Percentiles rank a stretch among this genome's conserved stretches.
phyloP scores from a whole-genome alignment of 495 filamentous ascomycete genomes.

The Aspergillus nanangensis region DNA sequence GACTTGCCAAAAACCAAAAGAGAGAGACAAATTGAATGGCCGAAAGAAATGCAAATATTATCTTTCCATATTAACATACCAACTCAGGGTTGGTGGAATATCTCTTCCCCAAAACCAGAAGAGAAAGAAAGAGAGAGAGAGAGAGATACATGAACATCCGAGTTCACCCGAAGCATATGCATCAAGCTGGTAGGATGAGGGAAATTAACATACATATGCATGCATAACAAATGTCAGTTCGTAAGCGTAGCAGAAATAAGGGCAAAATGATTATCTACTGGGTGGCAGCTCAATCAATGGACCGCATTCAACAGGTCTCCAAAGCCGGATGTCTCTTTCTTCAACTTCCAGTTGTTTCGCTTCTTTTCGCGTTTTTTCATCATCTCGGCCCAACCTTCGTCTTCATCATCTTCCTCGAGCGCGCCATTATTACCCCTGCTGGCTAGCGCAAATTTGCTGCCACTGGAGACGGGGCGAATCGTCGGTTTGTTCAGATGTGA shows the following conservation, averaged over 20 bases:
- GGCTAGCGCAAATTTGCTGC: conserved; percentile 25
- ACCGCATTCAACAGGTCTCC: conserved; percentile 41
- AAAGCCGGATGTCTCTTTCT: conserved; percentile 47
- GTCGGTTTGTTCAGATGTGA: conserved; percentile 18
- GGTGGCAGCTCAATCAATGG: conserved; percentile 26
- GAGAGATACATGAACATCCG: no score
- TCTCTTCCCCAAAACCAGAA: no score
- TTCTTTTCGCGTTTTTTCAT: conserved; percentile 79
- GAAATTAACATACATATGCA: no score
- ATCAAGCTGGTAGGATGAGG: no score
- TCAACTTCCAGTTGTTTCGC: conserved; percentile 66
- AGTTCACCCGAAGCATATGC: no score
- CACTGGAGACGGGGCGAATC: conserved; percentile 28
- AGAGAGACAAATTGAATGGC: background rate
- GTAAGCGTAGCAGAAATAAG: no score
- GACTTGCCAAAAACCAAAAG: conserved; percentile 4
- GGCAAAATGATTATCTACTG: background rate
- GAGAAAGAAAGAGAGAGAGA: no score
- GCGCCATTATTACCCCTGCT: conserved; percentile 18
- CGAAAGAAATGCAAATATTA: background rate
- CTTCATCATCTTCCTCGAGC: conserved; percentile 68
- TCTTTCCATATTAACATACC: background rate
- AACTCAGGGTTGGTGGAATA: no score
- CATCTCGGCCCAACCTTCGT: conserved; percentile 85
- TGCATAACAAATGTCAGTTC: no score